Base-by-base conservation (phyloP, 192 early-diverging fungal species). In the Backusella australiensis region DNA sequence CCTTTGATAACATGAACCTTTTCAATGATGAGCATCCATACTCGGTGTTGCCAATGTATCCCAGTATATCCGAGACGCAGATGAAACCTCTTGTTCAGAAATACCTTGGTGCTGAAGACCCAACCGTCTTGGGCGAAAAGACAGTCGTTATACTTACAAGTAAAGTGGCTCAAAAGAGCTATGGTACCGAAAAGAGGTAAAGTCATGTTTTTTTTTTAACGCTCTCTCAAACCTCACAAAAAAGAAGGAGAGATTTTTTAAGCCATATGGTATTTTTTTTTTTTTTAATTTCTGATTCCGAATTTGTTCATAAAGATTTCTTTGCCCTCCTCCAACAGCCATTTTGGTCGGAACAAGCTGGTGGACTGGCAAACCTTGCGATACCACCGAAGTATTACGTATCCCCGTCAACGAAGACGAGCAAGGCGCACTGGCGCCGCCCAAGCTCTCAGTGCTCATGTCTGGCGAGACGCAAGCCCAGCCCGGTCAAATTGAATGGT, bases 121-220 rank as follows among this genome's bases (percentile, higher is more conserved):
- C 88, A 6, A 74, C 71, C 11, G 70, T 72, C 12, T 75, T 83
- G 15, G 88, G 86, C 19, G 88, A 89, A 86, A 90, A 82, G 63
- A 90, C 89, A 74, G 89, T 96, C 11, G 80, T 96, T 73, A 89
- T 97, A 21, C 81, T 95, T 66, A 94, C 94, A 36, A 91, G 93
- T 23, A 95, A 94, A 69, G 96, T 96, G 4, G 96, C 92, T 6
- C 96, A 98, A 86, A 98, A 98, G 74, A 93, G 91, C 3, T 98
- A 98, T 76, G 96, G 95, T 34, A 93, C 91, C 39, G 96, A 98
- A 78, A 97, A 96, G 83, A 88, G 96, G 85, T 91, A 75, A 32
- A 12, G 46, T n/a, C 46, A n/a, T 49, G 4, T n/a, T n/a, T 44
- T 44, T 39, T 39, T 39, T 39, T 39, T 39, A 11, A 32, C 2